These are phyloP conservation scores for Botrytis byssoidea DNA, from an alignment of 2,329 filamentous ascomycete genomes.

Conservation along the genomic window DNA sequence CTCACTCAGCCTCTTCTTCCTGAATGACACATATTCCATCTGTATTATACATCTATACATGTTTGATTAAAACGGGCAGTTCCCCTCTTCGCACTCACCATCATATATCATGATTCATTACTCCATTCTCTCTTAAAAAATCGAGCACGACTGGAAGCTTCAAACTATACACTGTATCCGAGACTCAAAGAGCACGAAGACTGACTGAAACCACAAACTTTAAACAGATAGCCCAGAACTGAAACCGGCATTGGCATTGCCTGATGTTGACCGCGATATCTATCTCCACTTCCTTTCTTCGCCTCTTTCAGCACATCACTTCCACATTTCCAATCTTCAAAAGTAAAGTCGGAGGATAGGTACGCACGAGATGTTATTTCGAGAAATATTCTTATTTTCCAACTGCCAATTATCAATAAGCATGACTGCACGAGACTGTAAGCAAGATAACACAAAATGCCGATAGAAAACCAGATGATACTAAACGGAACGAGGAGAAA, in stretches of 20 bases:
- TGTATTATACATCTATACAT: neutral
- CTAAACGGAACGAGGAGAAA: neutral
- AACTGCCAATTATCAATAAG: neutral
- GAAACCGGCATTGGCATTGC: neutral
- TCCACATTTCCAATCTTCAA: neutral
- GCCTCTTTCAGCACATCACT: neutral
- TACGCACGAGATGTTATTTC: neutral
- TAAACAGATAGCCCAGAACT: neutral
- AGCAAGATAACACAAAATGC: neutral
- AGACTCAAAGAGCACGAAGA: neutral
- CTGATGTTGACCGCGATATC: fast-evolving
- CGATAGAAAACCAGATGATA: neutral
- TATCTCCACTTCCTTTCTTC: neutral
- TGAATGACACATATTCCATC: neutral
- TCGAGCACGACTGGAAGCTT: neutral
- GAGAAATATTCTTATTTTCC: neutral
- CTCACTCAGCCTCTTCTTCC: neutral
- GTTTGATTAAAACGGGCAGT: neutral
- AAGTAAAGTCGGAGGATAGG: neutral
- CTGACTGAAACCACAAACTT: neutral
- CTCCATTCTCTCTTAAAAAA: too few relatives aligned
- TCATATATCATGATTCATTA: neutral
- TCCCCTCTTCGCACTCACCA: neutral
- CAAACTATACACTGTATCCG: neutral
- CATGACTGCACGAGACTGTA: neutral